Percentiles rank a stretch among this genome's conserved stretches.
phyloP scores from a whole-genome alignment of 768 basidiomycete species.

The Boletus rubescentipes region DNA sequence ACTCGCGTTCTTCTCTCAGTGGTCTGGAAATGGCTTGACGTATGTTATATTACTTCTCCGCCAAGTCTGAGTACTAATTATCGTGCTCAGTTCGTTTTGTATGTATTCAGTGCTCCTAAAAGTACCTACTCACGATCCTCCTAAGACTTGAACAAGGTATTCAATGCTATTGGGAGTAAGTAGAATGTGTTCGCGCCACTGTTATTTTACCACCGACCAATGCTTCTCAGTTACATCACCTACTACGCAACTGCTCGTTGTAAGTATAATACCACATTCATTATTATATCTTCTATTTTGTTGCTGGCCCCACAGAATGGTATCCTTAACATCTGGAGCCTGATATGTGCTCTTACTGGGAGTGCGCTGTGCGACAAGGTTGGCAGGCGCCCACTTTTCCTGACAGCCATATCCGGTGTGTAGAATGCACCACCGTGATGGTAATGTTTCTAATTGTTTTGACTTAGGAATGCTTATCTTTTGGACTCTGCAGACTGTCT shows the following conservation, averaged over 20 bases:
- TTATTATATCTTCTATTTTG: neutral
- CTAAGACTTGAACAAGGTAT: neutral
- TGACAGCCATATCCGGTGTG: slow-evolving; percentile 44
- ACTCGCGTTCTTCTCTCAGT: slow-evolving; percentile 60
- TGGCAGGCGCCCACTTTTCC: slow-evolving; percentile 50
- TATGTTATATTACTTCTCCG: slow-evolving; percentile 19
- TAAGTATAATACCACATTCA: slow-evolving; percentile 20
- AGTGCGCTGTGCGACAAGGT: slow-evolving; percentile 47
- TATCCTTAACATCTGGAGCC: slow-evolving; percentile 52
- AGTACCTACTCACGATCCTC: neutral
- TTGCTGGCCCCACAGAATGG: slow-evolving; percentile 42
- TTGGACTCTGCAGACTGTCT: slow-evolving; percentile 38
- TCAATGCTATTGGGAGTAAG: neutral
- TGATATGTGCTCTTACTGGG: slow-evolving; percentile 48
- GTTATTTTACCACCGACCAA: neutral
- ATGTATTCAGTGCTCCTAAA: neutral
- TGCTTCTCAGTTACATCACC: too few relatives aligned
- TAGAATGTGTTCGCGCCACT: neutral
- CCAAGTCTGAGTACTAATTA: neutral
- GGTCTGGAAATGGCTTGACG: slow-evolving; percentile 50
- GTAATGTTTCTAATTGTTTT: slow-evolving; percentile 36
- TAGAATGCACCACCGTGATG: slow-evolving; percentile 14
- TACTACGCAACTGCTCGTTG: slow-evolving; percentile 40
- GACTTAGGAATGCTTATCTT: slow-evolving; percentile 38
- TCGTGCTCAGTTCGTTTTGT: neutral